Percentiles rank a stretch among this genome's conserved stretches.
Evolutionary conservation across 2,329 filamentous ascomycete species (phyloP).

Genomic region (Calonectria fujianensis): DNA sequence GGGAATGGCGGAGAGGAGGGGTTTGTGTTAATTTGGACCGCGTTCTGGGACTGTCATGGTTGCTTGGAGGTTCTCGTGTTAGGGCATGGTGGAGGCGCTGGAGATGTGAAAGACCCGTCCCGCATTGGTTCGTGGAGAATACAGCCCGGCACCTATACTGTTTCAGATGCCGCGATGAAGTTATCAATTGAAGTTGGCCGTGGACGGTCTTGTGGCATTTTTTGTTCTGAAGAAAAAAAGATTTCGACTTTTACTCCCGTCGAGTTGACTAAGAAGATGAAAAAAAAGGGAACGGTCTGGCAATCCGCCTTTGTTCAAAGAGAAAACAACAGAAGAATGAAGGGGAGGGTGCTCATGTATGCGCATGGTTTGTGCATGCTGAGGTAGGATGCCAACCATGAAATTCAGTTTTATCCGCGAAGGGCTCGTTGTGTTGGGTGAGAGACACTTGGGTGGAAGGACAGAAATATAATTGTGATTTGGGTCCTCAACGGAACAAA

Average conservation of each 20-base stretch:
- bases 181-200: conserved; percentile 56
- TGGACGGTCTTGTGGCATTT: conserved; percentile 53
- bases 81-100: conserved; percentile 47
- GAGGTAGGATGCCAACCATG: conserved; percentile 21
- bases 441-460: conserved; percentile 1
- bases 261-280: conserved; percentile 50
- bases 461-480: conserved; percentile 9
- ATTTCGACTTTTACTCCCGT: conserved; percentile 48
- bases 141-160: conserved; percentile 49
- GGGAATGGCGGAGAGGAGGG: conserved; percentile 50
- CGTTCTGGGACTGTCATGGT: conserved; percentile 51
- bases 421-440: background rate
- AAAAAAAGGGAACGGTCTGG: conserved; percentile 50
- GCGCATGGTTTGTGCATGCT: conserved; percentile 43
- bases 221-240: conserved; percentile 52
- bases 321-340: conserved; percentile 34
- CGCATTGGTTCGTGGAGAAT: conserved; percentile 47
- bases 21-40: conserved; percentile 50
- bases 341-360: conserved; percentile 31
- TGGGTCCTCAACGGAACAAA: background rate
- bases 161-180: conserved; percentile 52
- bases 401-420: conserved; percentile 2
- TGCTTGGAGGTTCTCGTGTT: conserved; percentile 47
- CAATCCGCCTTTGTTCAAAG: conserved; percentile 31
- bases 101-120: conserved; percentile 51